These are phyloP conservation scores for Teunomyces kruisii DNA, from an alignment of 805 yeast genomes.

Conservation along the genomic window DNA sequence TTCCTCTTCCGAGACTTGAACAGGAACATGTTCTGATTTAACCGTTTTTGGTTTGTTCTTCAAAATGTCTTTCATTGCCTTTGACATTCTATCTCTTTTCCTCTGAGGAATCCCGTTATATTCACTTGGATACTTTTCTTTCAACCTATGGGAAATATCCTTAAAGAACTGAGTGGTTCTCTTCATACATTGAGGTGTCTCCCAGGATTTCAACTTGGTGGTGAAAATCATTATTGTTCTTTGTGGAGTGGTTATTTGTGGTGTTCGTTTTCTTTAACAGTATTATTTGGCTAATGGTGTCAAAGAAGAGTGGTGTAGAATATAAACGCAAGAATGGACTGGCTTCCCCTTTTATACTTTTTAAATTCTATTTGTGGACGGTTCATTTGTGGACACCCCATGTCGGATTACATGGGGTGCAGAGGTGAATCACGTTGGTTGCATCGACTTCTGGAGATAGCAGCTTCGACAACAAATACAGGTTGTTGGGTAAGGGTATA, in stretches of 20 bases:
- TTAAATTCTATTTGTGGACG: not conserved
- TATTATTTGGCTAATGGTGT: too few species aligned
- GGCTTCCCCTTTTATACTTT: not conserved
- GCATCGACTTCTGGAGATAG: too few species aligned
- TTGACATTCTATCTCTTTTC: not conserved
- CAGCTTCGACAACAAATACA: too few species aligned
- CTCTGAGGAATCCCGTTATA: not conserved
- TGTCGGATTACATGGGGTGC: too few species aligned
- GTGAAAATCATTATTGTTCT: too few species aligned
- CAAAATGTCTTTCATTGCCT: not conserved
- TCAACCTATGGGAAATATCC: not conserved
- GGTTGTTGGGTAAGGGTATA: too few species aligned
- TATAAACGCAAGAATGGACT: not conserved
- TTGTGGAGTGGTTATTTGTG: too few species aligned
- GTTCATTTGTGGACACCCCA: not conserved
- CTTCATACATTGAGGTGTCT: not conserved
- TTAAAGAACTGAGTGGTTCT: not conserved
- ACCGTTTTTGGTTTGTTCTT: too few species aligned
- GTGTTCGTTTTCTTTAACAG: too few species aligned
- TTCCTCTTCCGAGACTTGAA: not conserved
- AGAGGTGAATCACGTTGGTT: too few species aligned
- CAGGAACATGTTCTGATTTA: not conserved
- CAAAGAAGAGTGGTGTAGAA: not conserved
- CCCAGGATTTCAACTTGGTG: not conserved
- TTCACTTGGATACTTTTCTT: not conserved